Conservation (phyloP, 2,329 filamentous ascomycete species). For the Leptodontidium sp. region DNA sequence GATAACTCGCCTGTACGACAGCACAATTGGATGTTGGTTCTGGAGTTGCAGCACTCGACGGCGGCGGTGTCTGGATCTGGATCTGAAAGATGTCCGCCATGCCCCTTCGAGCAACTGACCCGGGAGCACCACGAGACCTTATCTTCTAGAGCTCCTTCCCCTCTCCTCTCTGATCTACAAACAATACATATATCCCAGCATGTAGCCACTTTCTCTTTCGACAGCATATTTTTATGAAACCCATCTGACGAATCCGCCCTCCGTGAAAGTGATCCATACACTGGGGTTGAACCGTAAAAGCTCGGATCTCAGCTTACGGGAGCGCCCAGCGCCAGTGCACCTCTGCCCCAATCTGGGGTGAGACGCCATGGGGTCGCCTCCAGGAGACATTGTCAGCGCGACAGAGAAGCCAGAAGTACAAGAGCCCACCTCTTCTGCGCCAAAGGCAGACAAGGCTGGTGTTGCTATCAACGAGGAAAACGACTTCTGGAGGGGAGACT, state of each 20-base stretch:
- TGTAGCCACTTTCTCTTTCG: conserved; percentile 8
- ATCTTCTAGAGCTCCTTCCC: conserved; percentile 20
- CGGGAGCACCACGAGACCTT: conserved; percentile 26
- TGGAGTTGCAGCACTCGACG: neutral
- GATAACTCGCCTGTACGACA: conserved; percentile 14
- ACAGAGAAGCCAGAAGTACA: conserved; percentile 24
- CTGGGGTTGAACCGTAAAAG: neutral
- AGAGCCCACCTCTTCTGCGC: conserved; percentile 19
- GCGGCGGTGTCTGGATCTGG: conserved; percentile 17
- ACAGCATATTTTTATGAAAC: conserved; percentile 15
- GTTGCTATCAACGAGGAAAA: conserved; percentile 23
- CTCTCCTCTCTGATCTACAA: conserved; percentile 11
- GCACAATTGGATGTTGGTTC: conserved; percentile 1
- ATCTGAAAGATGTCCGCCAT: conserved; percentile 3
- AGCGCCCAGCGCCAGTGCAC: conserved; percentile 15
- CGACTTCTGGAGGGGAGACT: conserved; percentile 20
- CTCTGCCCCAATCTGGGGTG: conserved; percentile 23
- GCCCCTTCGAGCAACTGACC: conserved; percentile 14
- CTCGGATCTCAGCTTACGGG: conserved; percentile 16
- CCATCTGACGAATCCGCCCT: neutral
- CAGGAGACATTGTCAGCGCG: conserved; percentile 15
- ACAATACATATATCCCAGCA: conserved; percentile 2
- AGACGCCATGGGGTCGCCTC: conserved; percentile 19
- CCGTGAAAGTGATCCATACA: neutral
- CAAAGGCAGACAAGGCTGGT: conserved; percentile 17